A percentile compares a stretch with the other conserved stretches of the same genome.
Evolutionary conservation across 176 grass and related monocot species (phyloP).

Genomic region (Thinopyrum elongatum): DNA sequence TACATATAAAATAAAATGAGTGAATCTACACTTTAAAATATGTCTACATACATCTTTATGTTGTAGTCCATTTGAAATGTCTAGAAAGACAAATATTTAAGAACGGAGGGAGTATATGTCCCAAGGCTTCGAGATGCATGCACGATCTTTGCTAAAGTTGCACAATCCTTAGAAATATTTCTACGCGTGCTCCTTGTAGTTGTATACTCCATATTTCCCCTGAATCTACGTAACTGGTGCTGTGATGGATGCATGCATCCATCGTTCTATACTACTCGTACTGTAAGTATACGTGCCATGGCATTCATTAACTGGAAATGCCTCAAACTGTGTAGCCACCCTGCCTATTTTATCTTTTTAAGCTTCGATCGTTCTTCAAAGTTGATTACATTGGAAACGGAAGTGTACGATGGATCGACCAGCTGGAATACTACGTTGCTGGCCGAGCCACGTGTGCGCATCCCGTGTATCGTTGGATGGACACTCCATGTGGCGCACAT

Average conservation of each 20-base stretch:
- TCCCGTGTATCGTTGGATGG: not conserved
- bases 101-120: too few species aligned
- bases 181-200: not conserved
- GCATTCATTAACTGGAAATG: not conserved
- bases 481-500: constrained; percentile 6
- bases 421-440: not conserved
- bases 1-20: too few species aligned
- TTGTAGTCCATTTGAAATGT: too few species aligned
- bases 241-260: not conserved
- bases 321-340: not conserved
- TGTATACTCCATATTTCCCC: not conserved
- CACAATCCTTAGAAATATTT: not conserved
- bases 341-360: not conserved
- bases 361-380: not conserved
- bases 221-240: not conserved
- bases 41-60: too few species aligned
- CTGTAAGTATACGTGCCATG: not conserved
- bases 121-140: not conserved
- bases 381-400: not conserved
- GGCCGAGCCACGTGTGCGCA: not conserved
- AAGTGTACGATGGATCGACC: not conserved
- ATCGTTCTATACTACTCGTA: too few species aligned
- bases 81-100: too few species aligned
- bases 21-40: too few species aligned
- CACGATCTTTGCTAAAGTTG: not conserved